Base-by-base conservation (phyloP, 1,139 yeast genomes). In the Taphrina wiesneri region DNA sequence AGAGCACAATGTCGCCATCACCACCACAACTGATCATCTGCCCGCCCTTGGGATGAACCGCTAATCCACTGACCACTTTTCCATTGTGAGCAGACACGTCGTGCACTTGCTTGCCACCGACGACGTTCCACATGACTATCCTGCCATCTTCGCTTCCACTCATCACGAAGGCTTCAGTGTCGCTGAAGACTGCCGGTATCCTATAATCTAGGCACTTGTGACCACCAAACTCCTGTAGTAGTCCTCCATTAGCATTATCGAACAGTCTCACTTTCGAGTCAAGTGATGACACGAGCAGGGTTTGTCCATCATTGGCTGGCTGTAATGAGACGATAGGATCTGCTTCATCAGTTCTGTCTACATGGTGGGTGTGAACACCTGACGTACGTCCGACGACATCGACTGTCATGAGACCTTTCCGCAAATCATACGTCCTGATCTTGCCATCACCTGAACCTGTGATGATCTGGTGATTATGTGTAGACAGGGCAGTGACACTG, bases 81-180 rank as follows among this genome's bases (percentile, higher is more conserved):
- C 66, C 69, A 3, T 13, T 62, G 32, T 64, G 69, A 15, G 49
- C 63, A 17, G 53, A 25, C 25, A 70, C 30, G 30, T 69, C 67
- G 49, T 72, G 68, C 56, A 71, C 71, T 32, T 73, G 67, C 30
- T 70, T 72, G 0, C 96, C 96, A 5, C 93, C 86, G 32, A 82
- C 82, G 49, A 87, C 83, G 74, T 90, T 96, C 97, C 97, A 91
- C 25, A 89, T 85, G 74, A 88, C 89, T 61, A 91, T 83, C 71
- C 86, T 86, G 61, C 97, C 97, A 75, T 90, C 96, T 74, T 90
- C 97, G 5, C 96, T 84, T 0, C 95, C 96, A 3, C 96, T 87
- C 0, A 90, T 89, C 1, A 90, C 82, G 69, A 89, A 79, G 6
- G 90, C 81, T 0, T 96, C 96, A 76, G 88, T 70, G n/a, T 66